phyloP scores from a whole-genome alignment of 2,329 filamentous ascomycete genomes.

The Clonostachys rhizophaga region DNA sequence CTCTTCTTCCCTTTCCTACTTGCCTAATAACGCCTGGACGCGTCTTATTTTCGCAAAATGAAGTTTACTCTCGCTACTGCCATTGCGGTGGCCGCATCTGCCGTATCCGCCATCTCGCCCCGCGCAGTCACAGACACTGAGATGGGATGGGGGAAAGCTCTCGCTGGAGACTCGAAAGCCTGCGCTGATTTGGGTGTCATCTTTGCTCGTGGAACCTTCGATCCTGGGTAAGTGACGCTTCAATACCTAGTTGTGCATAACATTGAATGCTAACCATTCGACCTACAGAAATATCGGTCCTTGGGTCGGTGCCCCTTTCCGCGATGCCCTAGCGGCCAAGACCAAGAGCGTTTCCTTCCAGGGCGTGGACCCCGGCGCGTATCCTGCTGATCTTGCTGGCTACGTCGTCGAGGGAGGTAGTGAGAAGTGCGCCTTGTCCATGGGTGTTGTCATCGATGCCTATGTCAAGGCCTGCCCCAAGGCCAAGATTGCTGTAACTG shows the following conservation, averaged over 20 bases:
- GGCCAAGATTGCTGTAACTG: slow-evolving; percentile 5
- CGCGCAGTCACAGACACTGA: not conserved
- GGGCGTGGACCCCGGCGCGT: slow-evolving; percentile 4
- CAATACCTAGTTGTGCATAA: too few species aligned
- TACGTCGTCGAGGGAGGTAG: slow-evolving; percentile 6
- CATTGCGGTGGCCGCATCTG: not conserved
- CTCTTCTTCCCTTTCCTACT: too few species aligned
- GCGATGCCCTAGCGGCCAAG: slow-evolving; percentile 1
- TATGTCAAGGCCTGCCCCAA: slow-evolving; percentile 3
- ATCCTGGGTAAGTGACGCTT: slow-evolving; percentile 3
- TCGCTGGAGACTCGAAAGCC: not conserved
- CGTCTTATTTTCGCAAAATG: not conserved
- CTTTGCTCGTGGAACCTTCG: slow-evolving; percentile 6
- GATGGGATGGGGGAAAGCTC: not conserved
- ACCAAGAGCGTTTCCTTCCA: slow-evolving; percentile 3
- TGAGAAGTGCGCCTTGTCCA: slow-evolving; percentile 1
- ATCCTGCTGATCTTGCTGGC: slow-evolving; percentile 4
- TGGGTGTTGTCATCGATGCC: slow-evolving; percentile 1
- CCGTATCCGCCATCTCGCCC: not conserved
- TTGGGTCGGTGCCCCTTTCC: slow-evolving; percentile 5
- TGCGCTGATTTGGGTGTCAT: slow-evolving; percentile 5
- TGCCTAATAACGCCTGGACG: too few species aligned
- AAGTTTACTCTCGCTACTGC: not conserved
- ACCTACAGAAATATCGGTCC: slow-evolving; percentile 5
- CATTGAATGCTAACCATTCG: not conserved